These are phyloP conservation scores for Ascosphaera aggregata DNA, from an alignment of 2,329 filamentous ascomycete species.

Conservation along the genomic window DNA sequence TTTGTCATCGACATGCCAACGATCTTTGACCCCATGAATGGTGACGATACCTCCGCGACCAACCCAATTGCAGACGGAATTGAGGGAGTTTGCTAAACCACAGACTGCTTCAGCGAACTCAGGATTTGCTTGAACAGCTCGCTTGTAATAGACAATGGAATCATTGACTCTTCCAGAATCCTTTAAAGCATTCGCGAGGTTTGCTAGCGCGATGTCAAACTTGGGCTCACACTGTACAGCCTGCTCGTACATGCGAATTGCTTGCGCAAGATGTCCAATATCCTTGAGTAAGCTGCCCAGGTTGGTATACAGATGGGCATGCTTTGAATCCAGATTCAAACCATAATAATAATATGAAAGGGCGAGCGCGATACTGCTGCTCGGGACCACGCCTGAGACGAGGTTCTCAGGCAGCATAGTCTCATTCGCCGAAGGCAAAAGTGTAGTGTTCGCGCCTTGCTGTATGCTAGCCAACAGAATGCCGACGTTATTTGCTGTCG, in stretches of 20 bases:
- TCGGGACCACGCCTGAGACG: slow-evolving; percentile 59
- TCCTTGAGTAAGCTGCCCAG: slow-evolving; percentile 88
- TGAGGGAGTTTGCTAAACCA: slow-evolving; percentile 79
- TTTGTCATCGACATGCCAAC: slow-evolving; percentile 76
- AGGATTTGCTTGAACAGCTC: slow-evolving; percentile 76
- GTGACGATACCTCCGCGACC: slow-evolving; percentile 67
- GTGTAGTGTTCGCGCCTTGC: slow-evolving; percentile 30
- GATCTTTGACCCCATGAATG: slow-evolving; percentile 50
- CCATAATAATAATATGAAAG: slow-evolving; percentile 93
- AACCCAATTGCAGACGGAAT: slow-evolving; percentile 89
- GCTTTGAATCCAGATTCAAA: slow-evolving; percentile 58
- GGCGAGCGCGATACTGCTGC: slow-evolving; percentile 70
- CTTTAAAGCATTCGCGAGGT: slow-evolving; percentile 92
- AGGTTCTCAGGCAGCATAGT: slow-evolving; percentile 17
- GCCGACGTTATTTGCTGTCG: slow-evolving; percentile 93
- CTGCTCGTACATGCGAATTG: slow-evolving; percentile 92
- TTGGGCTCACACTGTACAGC: slow-evolving; percentile 80
- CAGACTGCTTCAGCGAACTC: slow-evolving; percentile 95
- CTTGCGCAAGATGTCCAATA: slow-evolving; percentile 73
- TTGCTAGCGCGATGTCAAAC: slow-evolving; percentile 92
- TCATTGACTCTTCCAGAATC: slow-evolving; percentile 83
- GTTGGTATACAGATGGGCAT: slow-evolving; percentile 94
- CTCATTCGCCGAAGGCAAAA: slow-evolving; percentile 13
- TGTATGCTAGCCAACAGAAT: slow-evolving; percentile 92
- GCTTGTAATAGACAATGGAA: slow-evolving; percentile 75